phyloP scores from a whole-genome alignment of 2,329 filamentous ascomycete genomes.

The Apiospora phragmitis region DNA sequence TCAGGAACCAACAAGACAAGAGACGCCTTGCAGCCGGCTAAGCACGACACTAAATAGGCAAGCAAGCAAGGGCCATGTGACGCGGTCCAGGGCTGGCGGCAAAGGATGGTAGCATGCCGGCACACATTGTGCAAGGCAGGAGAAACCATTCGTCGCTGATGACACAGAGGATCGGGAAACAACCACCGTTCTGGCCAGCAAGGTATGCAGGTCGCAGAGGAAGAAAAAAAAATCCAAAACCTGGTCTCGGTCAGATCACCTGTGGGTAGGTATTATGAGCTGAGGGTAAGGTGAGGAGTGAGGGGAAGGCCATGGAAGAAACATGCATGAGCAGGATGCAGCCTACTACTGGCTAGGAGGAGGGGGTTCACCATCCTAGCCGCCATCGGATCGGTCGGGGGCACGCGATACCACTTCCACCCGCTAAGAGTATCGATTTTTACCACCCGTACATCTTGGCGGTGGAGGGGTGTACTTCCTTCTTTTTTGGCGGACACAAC shows the following conservation, averaged over 20 bases:
- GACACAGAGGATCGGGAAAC: not conserved
- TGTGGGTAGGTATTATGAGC: not conserved
- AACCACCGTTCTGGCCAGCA: not conserved
- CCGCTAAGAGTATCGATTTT: not conserved
- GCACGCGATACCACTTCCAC: not conserved
- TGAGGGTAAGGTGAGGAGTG: conserved; percentile 2
- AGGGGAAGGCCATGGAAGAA: not conserved
- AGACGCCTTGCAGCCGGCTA: not conserved
- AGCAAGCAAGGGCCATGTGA: not conserved
- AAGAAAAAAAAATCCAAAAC: not conserved
- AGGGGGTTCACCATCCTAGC: not conserved
- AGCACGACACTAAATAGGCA: not conserved
- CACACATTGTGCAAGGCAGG: not conserved
- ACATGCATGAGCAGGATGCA: not conserved
- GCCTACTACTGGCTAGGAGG: not conserved
- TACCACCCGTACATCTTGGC: not conserved
- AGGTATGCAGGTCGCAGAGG: not conserved
- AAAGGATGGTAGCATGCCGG: not conserved
- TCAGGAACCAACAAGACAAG: not conserved
- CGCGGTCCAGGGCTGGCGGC: not conserved
- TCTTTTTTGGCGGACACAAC: not conserved
- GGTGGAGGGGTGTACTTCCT: not conserved
- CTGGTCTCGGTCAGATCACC: not conserved
- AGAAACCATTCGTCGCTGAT: not conserved
- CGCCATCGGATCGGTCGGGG: not conserved